Evolutionary conservation across 495 filamentous ascomycete species (phyloP).

Genomic region (Hyaloscypha finlandica): DNA sequence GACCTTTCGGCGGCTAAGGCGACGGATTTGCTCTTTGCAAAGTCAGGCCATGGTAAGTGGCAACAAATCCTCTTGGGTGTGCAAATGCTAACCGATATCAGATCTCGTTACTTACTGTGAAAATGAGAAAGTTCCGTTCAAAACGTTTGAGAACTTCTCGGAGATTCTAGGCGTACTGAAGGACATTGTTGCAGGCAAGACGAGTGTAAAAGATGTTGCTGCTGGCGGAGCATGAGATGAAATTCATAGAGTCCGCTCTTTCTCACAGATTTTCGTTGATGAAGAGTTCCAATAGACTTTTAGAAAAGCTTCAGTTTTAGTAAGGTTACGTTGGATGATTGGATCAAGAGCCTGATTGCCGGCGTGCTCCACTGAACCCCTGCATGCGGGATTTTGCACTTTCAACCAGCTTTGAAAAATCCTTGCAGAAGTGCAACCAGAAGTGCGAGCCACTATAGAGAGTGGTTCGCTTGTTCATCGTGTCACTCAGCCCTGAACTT

Average conservation of each 20-base stretch:
- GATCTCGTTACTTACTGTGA: neutral
- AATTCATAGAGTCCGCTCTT: neutral
- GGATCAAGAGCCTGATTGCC: neutral
- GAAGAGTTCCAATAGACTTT: neutral
- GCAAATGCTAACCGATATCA: neutral
- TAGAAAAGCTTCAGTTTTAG: neutral
- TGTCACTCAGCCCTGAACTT: neutral
- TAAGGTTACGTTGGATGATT: neutral
- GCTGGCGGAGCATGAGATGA: neutral
- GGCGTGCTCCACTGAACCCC: neutral
- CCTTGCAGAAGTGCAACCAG: neutral
- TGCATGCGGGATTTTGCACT: neutral
- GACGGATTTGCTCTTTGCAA: neutral
- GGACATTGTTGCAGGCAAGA: neutral
- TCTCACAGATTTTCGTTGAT: neutral
- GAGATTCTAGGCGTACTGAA: neutral
- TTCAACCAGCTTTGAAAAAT: neutral
- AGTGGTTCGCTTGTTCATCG: neutral
- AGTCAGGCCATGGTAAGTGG: neutral
- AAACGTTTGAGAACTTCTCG: neutral
- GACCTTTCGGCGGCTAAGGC: neutral
- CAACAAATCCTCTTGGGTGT: neutral
- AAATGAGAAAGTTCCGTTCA: neutral
- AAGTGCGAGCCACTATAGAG: neutral
- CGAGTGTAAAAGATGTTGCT: neutral